These are phyloP conservation scores for Globisporangium parvum DNA, from an alignment of 352 stramenopile species.

Conservation along the genomic window DNA sequence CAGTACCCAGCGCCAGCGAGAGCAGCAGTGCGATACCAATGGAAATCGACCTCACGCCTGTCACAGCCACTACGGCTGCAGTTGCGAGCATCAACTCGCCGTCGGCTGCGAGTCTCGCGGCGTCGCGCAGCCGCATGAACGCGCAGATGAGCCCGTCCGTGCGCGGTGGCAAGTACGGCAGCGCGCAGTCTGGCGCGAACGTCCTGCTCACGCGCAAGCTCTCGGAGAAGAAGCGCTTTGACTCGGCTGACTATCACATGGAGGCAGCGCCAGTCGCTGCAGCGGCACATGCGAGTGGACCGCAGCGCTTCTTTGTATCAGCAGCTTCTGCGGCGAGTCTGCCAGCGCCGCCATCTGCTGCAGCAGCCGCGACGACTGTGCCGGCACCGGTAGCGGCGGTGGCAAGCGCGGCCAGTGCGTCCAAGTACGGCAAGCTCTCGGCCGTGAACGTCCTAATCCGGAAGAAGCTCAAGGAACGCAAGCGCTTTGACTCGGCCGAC, in stretches of 20 bases:
- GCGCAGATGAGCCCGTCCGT: constrained; percentile 56
- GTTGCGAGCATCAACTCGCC: constrained; percentile 35
- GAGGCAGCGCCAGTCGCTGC: constrained; percentile 1
- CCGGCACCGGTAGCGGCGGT: constrained; percentile 3
- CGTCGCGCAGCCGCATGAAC: constrained; percentile 12
- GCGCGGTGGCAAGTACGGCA: constrained; percentile 39
- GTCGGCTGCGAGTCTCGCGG: constrained; percentile 24
- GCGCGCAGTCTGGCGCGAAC: constrained; percentile 20
- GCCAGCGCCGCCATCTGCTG: not conserved
- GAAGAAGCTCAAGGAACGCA: constrained; percentile 73
- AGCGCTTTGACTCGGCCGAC: constrained; percentile 79
- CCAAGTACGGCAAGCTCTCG: constrained; percentile 60
- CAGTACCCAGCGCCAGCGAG: not conserved
- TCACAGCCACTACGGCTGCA: constrained; percentile 6
- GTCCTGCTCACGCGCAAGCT: constrained; percentile 30
- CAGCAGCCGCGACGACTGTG: not conserved
- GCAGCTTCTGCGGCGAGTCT: not conserved
- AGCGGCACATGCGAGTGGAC: not conserved
- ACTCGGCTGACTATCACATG: constrained; percentile 34
- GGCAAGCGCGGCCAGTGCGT: not conserved
- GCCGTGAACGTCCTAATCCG: constrained; percentile 72
- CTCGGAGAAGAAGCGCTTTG: constrained; percentile 30
- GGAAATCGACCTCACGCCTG: constrained; percentile 22
- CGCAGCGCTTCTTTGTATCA: constrained; percentile 4
- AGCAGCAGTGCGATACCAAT: constrained; percentile 15